Evolutionary conservation across 2,329 filamentous ascomycete species (phyloP).

Genomic region (Penicillium sp.): DNA sequence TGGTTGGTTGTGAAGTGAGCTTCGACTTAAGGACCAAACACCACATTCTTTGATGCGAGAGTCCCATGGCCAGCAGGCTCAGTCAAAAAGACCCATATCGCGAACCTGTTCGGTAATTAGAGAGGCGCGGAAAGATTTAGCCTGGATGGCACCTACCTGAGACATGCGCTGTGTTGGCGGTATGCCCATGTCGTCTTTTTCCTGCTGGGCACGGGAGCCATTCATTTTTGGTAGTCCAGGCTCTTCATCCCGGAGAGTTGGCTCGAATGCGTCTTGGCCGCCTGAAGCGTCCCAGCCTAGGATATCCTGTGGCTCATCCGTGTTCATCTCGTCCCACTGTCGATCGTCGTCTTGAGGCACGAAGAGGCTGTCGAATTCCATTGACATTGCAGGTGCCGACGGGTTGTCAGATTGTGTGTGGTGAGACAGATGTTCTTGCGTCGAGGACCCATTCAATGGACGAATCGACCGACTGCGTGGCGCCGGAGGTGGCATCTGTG

Average conservation of each 20-base stretch:
- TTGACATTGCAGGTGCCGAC: conserved; percentile 24
- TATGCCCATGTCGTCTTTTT: conserved; percentile 36
- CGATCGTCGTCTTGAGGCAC: conserved; percentile 56
- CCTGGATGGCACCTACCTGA: conserved; percentile 30
- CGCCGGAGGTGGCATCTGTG: conserved; percentile 29
- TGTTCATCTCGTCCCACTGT: conserved; percentile 56
- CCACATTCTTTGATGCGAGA: too few relatives aligned
- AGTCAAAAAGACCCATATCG: conserved; percentile 43
- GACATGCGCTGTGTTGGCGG: conserved; percentile 47
- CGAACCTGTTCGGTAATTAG: conserved; percentile 28
- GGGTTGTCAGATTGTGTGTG: conserved; percentile 23
- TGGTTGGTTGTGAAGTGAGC: conserved; percentile 54
- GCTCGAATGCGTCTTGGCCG: conserved; percentile 36
- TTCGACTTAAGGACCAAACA: too few relatives aligned
- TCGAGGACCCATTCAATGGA: conserved; percentile 30
- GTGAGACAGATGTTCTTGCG: conserved; percentile 21
- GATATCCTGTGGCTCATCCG: conserved; percentile 52
- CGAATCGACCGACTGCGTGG: conserved; percentile 27
- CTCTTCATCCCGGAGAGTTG: conserved; percentile 33
- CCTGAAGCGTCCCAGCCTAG: conserved; percentile 57
- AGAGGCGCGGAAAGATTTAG: neutral
- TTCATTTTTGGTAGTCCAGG: conserved; percentile 17
- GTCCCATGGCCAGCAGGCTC: conserved; percentile 7
- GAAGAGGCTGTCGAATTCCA: conserved; percentile 55
- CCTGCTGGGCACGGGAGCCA: conserved; percentile 11